These are phyloP conservation scores for Pelargonium myrrhifolium DNA, from an alignment of 441 rosid species.

Conservation along the genomic window DNA sequence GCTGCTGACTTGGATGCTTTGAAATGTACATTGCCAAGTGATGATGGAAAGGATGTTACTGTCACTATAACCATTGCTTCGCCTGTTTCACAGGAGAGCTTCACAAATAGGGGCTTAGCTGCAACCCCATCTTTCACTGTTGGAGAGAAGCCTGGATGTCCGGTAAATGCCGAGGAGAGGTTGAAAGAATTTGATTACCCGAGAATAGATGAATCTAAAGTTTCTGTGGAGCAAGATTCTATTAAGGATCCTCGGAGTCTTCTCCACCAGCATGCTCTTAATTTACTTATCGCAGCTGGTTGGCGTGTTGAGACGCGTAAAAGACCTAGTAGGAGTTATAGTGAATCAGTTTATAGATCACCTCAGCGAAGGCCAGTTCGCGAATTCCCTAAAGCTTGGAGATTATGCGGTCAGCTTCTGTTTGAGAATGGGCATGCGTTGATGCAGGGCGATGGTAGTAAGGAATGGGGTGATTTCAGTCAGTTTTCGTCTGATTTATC, in stretches of 20 bases:
- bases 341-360: conserved; percentile 52
- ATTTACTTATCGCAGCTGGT: conserved; percentile 48
- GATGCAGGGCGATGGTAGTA: conserved; percentile 34
- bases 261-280: conserved; percentile 46
- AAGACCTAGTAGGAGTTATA: conserved; percentile 48
- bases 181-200: conserved; percentile 24
- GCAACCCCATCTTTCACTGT: conserved; percentile 34
- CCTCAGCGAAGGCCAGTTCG: conserved; percentile 55
- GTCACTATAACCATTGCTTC: conserved; percentile 52
- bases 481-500: conserved; percentile 66
- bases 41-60: conserved; percentile 29
- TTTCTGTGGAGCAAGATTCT: conserved; percentile 30
- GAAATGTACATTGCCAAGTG: conserved; percentile 29
- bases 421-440: conserved; percentile 30
- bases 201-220: conserved; percentile 26
- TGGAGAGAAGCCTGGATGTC: conserved; percentile 28
- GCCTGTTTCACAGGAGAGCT: conserved; percentile 79
- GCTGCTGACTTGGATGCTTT: conserved; percentile 26
- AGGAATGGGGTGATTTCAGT: conserved; percentile 62
- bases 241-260: conserved; percentile 61
- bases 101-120: conserved; percentile 37
- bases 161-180: conserved; percentile 24
- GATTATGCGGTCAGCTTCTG: conserved; percentile 48
- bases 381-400: conserved; percentile 79
- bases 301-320: conserved; percentile 58